Evolutionary conservation across 345 rosid genomes (phyloP), one percentile per base, ranked within the genome.

Genomic region (Acer campestre): DNA sequence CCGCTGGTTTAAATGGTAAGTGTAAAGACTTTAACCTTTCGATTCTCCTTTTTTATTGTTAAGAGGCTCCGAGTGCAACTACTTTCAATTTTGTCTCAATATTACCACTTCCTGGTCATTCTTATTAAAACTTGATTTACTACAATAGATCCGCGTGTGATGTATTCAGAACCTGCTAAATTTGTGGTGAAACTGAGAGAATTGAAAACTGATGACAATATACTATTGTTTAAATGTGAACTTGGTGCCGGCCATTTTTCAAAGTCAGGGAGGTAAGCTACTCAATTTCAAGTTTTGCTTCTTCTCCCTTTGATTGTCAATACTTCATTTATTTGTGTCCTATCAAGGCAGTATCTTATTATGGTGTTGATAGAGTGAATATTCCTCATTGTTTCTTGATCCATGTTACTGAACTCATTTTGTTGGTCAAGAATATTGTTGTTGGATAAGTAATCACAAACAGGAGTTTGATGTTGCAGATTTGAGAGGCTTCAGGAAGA

Each of bases 231-330:
- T 82, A 95, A 92, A 85, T 93, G 98, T 77, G 95, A 92, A 81
- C 88, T 95, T 64, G 93, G 99, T 55, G 96, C 97, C 17, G 99
- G 99, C 20, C 99, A 95, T 89, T 92, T 89, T 80, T 92, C 98
- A 17, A 95, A 95, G 81, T 92, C 99, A 0, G 98, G 99, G 79
- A 92, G 99, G 99, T 96, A 84, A 51, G 70, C 48, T 74, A 11
- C 27, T 61, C 1, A 27, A n/a, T 29, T 27, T 63, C 63, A 46
- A 20, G 11, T 14, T 56, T 58, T 35, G 6, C 38, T 4, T 35
- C 38, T 35, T 35, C 38, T 35, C 6, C 38, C 38, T 0, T 35
- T 35, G 38, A 71, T 8, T 42, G 46, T 42, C 10, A 42, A 7
- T 42, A 8, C 46, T 1, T 42, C 2, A 2, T 42, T 42, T 7